phyloP scores from a whole-genome alignment of 2,329 filamentous ascomycete genomes.

The Ceratocystis smalleyi region DNA sequence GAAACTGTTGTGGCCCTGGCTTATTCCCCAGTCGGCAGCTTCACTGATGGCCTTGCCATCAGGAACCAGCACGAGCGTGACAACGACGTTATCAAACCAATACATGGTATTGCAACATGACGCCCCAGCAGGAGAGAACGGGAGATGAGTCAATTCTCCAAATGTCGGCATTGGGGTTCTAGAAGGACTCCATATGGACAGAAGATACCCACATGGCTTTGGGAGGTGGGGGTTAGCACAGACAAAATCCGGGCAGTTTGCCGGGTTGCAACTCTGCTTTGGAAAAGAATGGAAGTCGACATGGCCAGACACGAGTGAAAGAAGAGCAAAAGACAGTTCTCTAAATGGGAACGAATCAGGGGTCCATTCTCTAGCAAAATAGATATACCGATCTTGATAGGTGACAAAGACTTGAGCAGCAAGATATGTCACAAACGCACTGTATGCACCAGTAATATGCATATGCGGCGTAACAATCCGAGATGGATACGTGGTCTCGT shows the following conservation, averaged over 20 bases:
- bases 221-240: not conserved
- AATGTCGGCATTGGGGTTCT: not conserved
- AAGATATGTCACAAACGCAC: not conserved
- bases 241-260: not conserved
- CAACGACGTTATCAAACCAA: slow-evolving; percentile 16
- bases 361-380: slow-evolving; percentile 18
- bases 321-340: slow-evolving; percentile 18
- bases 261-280: not conserved
- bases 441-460: not conserved
- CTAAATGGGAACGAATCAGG: slow-evolving; percentile 18
- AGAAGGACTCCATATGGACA: not conserved
- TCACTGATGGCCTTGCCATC: slow-evolving; percentile 17
- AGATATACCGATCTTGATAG: slow-evolving; percentile 13
- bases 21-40: slow-evolving; percentile 18
- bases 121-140: not conserved
- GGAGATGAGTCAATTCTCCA: not conserved
- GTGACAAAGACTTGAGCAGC: slow-evolving; percentile 1
- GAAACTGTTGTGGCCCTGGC: slow-evolving; percentile 18
- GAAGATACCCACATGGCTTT: not conserved
- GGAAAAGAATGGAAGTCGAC: not conserved
- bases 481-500: slow-evolving; percentile 7
- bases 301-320: slow-evolving; percentile 15
- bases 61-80: slow-evolving; percentile 15
- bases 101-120: slow-evolving; percentile 15
- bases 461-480: not conserved